Conservation (phyloP, 2,329 filamentous ascomycete genomes). For the Mariannaea sp. region DNA sequence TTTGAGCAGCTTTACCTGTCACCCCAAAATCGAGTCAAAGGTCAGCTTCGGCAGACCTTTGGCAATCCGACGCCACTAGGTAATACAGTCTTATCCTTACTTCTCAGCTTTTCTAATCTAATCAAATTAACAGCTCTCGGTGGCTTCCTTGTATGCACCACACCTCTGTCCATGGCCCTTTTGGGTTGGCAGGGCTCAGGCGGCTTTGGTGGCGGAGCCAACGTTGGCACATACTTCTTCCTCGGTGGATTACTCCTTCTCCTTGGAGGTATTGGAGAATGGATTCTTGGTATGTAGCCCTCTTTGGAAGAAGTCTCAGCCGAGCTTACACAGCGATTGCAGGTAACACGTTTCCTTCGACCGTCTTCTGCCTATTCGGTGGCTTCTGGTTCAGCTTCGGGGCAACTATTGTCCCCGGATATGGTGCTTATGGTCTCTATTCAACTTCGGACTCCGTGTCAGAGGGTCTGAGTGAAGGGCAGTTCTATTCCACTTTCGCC, state of each 20-base stretch:
- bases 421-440: slow-evolving; percentile 49
- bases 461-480: slow-evolving; percentile 47
- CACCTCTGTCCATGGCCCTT: slow-evolving; percentile 38
- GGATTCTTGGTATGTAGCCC: slow-evolving; percentile 47
- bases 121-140: slow-evolving; percentile 30
- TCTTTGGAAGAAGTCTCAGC: not conserved
- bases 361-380: slow-evolving; percentile 55
- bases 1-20: slow-evolving; percentile 60
- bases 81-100: not conserved
- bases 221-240: slow-evolving; percentile 48
- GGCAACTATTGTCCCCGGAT: slow-evolving; percentile 54
- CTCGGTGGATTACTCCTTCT: slow-evolving; percentile 53
- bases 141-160: slow-evolving; percentile 40
- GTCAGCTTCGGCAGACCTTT: slow-evolving; percentile 54
- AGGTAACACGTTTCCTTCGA: slow-evolving; percentile 58
- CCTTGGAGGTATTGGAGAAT: slow-evolving; percentile 55
- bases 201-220: slow-evolving; percentile 38
- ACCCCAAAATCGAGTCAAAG: slow-evolving; percentile 51
- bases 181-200: slow-evolving; percentile 41
- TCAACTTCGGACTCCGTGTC: slow-evolving; percentile 37
- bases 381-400: slow-evolving; percentile 58
- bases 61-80: slow-evolving; percentile 57
- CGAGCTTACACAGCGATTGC: not conserved
- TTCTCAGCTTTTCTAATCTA: not conserved
- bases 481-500: slow-evolving; percentile 55